Evolutionary conservation across 129 eudicot species (phyloP), one percentile per base, ranked within the genome.

Genomic region (Heracleum sosnowskyi): DNA sequence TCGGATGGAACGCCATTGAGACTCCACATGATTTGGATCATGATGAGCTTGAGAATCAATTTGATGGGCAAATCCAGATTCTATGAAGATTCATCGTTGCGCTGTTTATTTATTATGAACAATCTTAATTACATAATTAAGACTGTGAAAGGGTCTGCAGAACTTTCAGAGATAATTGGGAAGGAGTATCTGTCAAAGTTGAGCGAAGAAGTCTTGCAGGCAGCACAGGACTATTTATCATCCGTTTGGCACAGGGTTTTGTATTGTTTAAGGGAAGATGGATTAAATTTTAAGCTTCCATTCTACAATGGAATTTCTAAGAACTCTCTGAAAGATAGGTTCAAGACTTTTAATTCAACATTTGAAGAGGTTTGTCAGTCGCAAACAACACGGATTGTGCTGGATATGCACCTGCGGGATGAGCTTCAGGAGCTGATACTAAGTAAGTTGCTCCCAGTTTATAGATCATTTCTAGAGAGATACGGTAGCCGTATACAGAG

Each of bases 271-370:
- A 64, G 63, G 24, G 60, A 78, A 10, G 62, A 78, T 7, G 73
- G 40, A 68, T 33, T 62, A 7, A 31, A 22, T 51, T 11, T 33
- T 18, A 68, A 68, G 73, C 33, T 29, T 13, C 73, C 37, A 68
- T 33, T 68, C 7, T 68, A 68, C 2, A 33, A 68, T 68, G 73
- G 73, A n/a, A 33, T 68, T 68, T 68, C 73, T 17, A 68, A 68
- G 73, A 68, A 16, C 5, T 6, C 41, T 64, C 24, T 78, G 63
- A 78, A 42, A 17, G 47, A 42, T 33, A 63, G 81, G 63, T 22
- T 78, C 10, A 66, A 78, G 75, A 63, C 28, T 33, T 78, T 78
- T 22, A 78, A 78, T 20, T 42, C 75, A 41, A 7, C 45, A 35
- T 77, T 77, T 28, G 41, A 77, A 5, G 74, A 64, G 41, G 28